These are phyloP conservation scores for Rhizophagus sp. DNA, from an alignment of 192 early-diverging fungal species.

Conservation along the genomic window DNA sequence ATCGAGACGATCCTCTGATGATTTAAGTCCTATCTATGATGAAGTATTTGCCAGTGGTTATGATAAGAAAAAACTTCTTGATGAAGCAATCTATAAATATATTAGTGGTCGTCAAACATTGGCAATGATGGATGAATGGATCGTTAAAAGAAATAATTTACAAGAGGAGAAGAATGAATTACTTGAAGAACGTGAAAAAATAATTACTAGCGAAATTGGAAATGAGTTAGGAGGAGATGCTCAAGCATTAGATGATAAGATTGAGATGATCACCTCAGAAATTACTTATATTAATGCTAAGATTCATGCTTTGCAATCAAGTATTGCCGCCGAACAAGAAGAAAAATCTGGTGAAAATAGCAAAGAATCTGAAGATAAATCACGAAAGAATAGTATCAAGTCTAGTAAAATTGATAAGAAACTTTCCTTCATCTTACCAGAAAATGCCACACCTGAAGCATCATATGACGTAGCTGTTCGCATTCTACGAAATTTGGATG, in stretches of 20 bases:
- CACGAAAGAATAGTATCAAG: slow-evolving; percentile 31
- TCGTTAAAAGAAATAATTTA: slow-evolving; percentile 50
- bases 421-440: slow-evolving; percentile 41
- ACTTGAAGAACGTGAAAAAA: slow-evolving; percentile 48
- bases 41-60: slow-evolving; percentile 35
- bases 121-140: slow-evolving; percentile 55
- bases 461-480: slow-evolving; percentile 52
- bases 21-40: slow-evolving; percentile 14
- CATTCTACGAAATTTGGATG: slow-evolving; percentile 52
- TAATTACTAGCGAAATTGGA: slow-evolving; percentile 35
- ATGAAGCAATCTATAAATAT: slow-evolving; percentile 55
- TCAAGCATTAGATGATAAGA: slow-evolving; percentile 58
- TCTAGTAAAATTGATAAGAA: slow-evolving; percentile 35
- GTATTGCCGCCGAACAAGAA: background rate
- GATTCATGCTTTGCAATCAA: slow-evolving; percentile 51
- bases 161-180: slow-evolving; percentile 51
- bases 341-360: slow-evolving; percentile 25
- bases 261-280: slow-evolving; percentile 59
- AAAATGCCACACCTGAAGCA: slow-evolving; percentile 45
- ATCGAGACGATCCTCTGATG: slow-evolving; percentile 29
- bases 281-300: slow-evolving; percentile 56
- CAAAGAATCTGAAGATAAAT: slow-evolving; percentile 28
- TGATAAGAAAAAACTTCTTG: slow-evolving; percentile 56
- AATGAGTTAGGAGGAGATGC: slow-evolving; percentile 34
- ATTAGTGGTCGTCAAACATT: slow-evolving; percentile 53